Base-by-base conservation (phyloP, 2,329 filamentous ascomycete species). In the Verruconis gallopava region DNA sequence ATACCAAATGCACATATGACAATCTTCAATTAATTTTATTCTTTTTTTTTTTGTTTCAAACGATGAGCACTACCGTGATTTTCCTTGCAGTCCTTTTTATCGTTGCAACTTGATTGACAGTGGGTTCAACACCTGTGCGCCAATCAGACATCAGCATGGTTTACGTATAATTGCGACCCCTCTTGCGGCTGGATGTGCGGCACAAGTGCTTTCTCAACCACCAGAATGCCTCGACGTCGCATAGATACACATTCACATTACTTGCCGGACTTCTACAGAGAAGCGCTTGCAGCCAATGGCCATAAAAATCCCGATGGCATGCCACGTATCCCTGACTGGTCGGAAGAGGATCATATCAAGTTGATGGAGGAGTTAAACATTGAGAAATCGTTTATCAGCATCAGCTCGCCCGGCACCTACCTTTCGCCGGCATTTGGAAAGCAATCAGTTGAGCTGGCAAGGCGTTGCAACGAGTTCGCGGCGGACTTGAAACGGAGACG, bases 321-420 rank as follows among this genome's bases (percentile, higher is more conserved):
- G 68, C 67, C 68, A 5, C 59, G 49, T 1, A 59, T 68, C 15
- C 65, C 65, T 2, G 53, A 21, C 41, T 75, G 72, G 71, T 63
- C 56, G 33, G 46, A 54, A 11, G 56, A 65, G 44, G 48, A 50
- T 13, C 70, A 75, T 46, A 59, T 75, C 2, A 53, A 56, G 0
- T 57, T 74, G 48, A 75, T 76, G 71, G 50, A 64, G 34, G 51
- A 57, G 1, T 51, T 64, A 44, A 64, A 66, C 46, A 70, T 77
- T 45, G 53, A 53, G 4, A 71, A 66, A 49, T 69, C 69, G 9
- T 68, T 75, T 25, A 54, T 77, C 9, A 72, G 67, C 49, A 67
- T 76, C 50, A 69, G 65, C 4, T 66, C 67, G 0, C 73, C 73
- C 0, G 72, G 71, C 12, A 69, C 65, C 0, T 57, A 70, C 44